Base-by-base conservation (phyloP, 1,284 basidiomycete genomes). In the Austroboletus novae-zelandiae region DNA sequence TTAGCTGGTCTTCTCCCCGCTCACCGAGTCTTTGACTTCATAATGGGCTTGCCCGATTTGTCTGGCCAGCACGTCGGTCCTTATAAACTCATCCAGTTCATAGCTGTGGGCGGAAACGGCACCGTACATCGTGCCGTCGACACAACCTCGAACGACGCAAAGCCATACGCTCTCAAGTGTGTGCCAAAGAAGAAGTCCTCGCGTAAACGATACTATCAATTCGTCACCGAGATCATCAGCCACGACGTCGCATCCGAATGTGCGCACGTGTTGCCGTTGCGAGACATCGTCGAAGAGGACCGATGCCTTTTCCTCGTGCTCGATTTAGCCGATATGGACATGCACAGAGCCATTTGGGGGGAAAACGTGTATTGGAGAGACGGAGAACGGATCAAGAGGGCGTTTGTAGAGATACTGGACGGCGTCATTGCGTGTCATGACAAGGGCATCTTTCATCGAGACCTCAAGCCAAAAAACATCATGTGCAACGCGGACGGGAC, bases 381-480 rank as follows among this genome's bases (percentile, higher is more conserved):
- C 60, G 78, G 81, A 52, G 63, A 61, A 4, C 76, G 86, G 53
- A 80, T 89, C 66, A 83, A 79, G 62, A 64, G 65, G 35, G 77
- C 80, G 20, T 90, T 90, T 64, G 57, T 86, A 44, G 84, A 91
- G 62, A 79, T 94, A 54, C 72, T 94, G 60, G 88, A 91, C 55
- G 89, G 89, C 1, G 82, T 94, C 45, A 75, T 86, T 40, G 80
- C 86, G 62, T 82, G 78, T 64, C 86, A 91, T 64, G 68, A 71
- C 23, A 73, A 79, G 32, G 82, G 84, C 48, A 82, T 95, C 58
- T 92, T 79, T 65, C 93, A 94, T 70, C 85, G 92, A 25, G 91
- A 94, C 62, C 77, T 95, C 62, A 94, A 94, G 65, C 92, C 91
- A 2, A 91, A 93, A 64, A 95, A 94, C 68, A 86, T 95, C 46